Evolutionary conservation across 1,284 basidiomycete species (phyloP), one percentile per base, ranked within the genome.

Genomic region (Schizophyllum commune): DNA sequence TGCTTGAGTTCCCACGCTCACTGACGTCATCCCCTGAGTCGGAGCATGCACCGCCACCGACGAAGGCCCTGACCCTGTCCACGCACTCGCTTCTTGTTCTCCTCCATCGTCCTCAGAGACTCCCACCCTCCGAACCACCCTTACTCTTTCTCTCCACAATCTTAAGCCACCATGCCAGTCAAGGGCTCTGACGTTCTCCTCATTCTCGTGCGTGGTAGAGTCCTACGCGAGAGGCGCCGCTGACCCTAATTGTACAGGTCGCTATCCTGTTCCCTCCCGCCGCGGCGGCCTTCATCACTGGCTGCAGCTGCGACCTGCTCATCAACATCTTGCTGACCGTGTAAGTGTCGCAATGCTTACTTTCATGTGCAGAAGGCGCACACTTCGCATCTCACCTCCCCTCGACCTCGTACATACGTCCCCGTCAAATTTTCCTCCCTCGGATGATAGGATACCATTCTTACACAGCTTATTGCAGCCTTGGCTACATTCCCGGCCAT

Each of bases 241-340:
- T 39, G 6, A 39, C 34, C 34, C 34, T n/a, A n/a, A n/a, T 13
- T 39, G 7, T 55, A 32, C 56, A 90, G 84, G 84, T 92, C 61
- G 88, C 92, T 17, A 91, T 96, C 71, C 66, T 89, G 54, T 87
- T 88, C 70, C 86, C 86, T 1, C 86, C 86, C 7, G 86, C 84
- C 1, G 84, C 89, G 0, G 90, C 85, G 7, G 83, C 77, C 1
- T 85, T 92, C 69, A 78, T 93, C 65, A 85, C 89, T 1, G 91
- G 91, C 22, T 92, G 89, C 73, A 81, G 82, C 61, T 91, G 88
- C 69, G 90, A 92, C 72, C 77, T 92, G 52, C 79, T 92, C 65
- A 92, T 94, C 77, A 92, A 91, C 75, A 83, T 92, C 63, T 73
- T 81, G 61, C 73, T 93, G 67, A 93, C 91, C 0, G 73, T 88